Conservation (phyloP, 345 rosid species). For the Cardamine chenopodiifolia region DNA sequence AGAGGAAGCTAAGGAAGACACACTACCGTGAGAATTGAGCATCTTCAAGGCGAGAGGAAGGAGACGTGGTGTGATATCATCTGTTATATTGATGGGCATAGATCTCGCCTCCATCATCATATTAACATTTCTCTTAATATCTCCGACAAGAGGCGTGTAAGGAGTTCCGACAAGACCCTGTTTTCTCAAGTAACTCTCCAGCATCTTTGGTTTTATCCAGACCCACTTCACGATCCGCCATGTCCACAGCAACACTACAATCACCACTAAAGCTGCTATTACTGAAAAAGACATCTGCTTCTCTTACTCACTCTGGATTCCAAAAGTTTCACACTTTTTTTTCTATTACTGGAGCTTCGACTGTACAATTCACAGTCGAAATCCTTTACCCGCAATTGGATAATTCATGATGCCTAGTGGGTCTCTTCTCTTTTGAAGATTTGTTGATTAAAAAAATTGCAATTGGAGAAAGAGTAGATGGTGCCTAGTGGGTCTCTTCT, state of each 20-base stretch:
- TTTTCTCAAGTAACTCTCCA: slow-evolving; percentile 49
- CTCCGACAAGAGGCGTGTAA: slow-evolving; percentile 48
- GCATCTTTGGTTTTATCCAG: slow-evolving; percentile 54
- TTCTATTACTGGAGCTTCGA: slow-evolving; percentile 12
- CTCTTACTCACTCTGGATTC: slow-evolving; percentile 5
- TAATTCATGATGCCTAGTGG: no score
- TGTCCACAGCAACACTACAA: slow-evolving; percentile 24
- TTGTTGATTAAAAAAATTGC: no score
- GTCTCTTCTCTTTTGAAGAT: no score
- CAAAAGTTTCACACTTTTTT: background rate
- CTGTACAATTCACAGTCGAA: no score
- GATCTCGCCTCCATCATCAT: slow-evolving; percentile 43
- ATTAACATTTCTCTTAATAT: slow-evolving; percentile 36
- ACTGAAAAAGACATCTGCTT: slow-evolving; percentile 27
- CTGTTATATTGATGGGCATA: slow-evolving; percentile 42
- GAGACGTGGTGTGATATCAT: slow-evolving; percentile 45
- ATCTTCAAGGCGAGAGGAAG: slow-evolving; percentile 44
- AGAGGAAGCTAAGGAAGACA: background rate
- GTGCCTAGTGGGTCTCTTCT: no score
- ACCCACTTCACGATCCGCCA: slow-evolving; percentile 49
- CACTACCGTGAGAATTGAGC: slow-evolving; percentile 46
- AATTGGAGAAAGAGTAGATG: no score
- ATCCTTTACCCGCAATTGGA: no score
- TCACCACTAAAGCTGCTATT: slow-evolving; percentile 17
- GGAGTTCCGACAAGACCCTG: slow-evolving; percentile 55